These are phyloP conservation scores for Carex myosuroides DNA, from an alignment of 176 grass and related monocot species.

Conservation along the genomic window DNA sequence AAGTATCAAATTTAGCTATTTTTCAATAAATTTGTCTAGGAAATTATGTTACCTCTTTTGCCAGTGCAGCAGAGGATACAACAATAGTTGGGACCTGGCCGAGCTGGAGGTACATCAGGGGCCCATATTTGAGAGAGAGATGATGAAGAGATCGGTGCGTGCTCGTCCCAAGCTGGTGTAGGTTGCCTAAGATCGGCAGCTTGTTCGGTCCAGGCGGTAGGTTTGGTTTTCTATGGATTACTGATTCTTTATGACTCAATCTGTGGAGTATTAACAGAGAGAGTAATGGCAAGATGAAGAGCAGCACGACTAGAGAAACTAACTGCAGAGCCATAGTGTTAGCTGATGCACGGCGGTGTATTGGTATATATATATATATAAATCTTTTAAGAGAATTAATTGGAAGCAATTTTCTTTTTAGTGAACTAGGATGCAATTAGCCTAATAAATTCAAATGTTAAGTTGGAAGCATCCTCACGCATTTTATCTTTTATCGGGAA, in stretches of 20 bases:
- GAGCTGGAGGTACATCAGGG: conserved; percentile 13
- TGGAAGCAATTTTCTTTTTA: no score
- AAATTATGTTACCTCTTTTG: conserved; percentile 5
- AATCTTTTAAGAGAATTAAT: no score
- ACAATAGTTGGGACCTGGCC: conserved; percentile 8
- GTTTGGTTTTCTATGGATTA: not conserved
- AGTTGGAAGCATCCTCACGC: no score
- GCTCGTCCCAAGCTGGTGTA: conserved; percentile 17
- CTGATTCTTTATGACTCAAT: not conserved
- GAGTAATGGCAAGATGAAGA: not conserved
- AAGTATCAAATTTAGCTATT: not conserved
- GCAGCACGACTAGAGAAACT: not conserved
- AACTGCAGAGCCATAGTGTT: conserved; percentile 3
- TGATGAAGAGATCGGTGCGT: conserved; percentile 5
- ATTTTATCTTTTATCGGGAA: no score
- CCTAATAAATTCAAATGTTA: no score
- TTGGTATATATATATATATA: not conserved
- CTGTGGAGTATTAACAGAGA: not conserved
- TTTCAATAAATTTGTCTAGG: not conserved
- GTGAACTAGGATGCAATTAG: no score
- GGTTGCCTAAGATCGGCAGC: conserved; percentile 17
- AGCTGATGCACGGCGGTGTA: not conserved
- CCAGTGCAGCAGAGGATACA: conserved; percentile 16
- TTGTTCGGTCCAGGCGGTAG: conserved; percentile 22
- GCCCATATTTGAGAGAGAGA: conserved; percentile 8